A percentile compares a stretch with the other conserved stretches of the same genome.
These are phyloP conservation scores for Fistulina hepatica DNA, from an alignment of 1,284 basidiomycete species.

Conservation along the genomic window DNA sequence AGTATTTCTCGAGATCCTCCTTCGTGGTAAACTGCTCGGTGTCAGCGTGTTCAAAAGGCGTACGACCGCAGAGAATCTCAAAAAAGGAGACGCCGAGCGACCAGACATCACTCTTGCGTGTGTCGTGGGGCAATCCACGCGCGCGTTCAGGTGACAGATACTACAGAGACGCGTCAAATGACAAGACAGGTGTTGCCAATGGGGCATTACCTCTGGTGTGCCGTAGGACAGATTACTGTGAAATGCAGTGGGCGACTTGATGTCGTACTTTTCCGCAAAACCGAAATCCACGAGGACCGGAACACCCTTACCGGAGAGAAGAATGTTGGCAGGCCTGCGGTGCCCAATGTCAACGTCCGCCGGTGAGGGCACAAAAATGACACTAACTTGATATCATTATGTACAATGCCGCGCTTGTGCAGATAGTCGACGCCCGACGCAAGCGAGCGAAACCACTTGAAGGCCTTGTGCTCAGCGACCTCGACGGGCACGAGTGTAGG, in stretches of 20 bases:
- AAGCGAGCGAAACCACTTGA: conserved; percentile 74
- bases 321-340: conserved; percentile 75
- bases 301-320: conserved; percentile 60
- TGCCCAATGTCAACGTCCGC: background rate
- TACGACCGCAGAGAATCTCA: conserved; percentile 82
- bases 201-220: conserved; percentile 65
- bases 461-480: conserved; percentile 67
- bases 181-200: conserved; percentile 6
- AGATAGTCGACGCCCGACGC: conserved; percentile 84
- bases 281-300: conserved; percentile 89
- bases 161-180: conserved; percentile 27
- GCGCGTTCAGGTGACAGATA: conserved; percentile 87
- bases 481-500: conserved; percentile 74
- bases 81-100: conserved; percentile 88
- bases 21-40: conserved; percentile 75
- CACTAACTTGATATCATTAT: conserved; percentile 89
- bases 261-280: conserved; percentile 76
- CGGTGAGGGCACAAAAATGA: background rate
- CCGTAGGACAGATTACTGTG: conserved; percentile 79
- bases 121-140: conserved; percentile 77
- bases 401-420: conserved; percentile 78
- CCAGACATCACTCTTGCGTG: conserved; percentile 88
- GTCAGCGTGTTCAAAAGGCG: conserved; percentile 81
- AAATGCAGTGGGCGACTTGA: conserved; percentile 53
- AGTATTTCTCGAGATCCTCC: conserved; percentile 75